A percentile compares a stretch with the other conserved stretches of the same genome.
Evolutionary conservation across 73 alveolate species (phyloP).

Genomic region (Paramecium sexaurelia): DNA sequence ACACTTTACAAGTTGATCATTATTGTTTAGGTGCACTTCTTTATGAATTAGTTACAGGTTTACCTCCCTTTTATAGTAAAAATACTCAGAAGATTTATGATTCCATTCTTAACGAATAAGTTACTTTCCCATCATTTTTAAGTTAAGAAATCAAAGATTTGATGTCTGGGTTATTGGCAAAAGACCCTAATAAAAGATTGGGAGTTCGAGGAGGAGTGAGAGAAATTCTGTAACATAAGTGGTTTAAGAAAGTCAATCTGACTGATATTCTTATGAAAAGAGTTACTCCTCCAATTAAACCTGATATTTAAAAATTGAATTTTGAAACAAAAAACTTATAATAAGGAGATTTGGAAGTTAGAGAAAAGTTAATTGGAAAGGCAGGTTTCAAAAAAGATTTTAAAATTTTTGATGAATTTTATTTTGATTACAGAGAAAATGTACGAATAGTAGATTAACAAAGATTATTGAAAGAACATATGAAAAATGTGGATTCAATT

Average conservation of each 20-base stretch:
- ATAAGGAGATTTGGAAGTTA: conserved; percentile 53
- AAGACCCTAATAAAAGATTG: conserved; percentile 84
- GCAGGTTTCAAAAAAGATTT: conserved; percentile 43
- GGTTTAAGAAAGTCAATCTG: conserved; percentile 77
- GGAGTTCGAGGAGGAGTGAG: conserved; percentile 77
- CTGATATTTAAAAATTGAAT: conserved; percentile 39
- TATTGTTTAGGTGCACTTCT: conserved; percentile 94
- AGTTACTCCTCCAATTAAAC: conserved; percentile 65
- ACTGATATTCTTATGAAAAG: not conserved
- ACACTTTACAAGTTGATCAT: conserved; percentile 86
- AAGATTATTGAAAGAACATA: conserved; percentile 11
- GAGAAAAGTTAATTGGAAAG: conserved; percentile 50
- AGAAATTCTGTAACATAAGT: conserved; percentile 82
- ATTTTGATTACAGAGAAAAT: conserved; percentile 36
- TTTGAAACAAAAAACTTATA: conserved; percentile 48
- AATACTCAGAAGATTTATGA: conserved; percentile 75
- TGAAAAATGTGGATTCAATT: not conserved
- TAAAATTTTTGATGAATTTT: conserved; percentile 25
- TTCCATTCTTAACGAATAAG: conserved; percentile 70
- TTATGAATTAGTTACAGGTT: conserved; percentile 94
- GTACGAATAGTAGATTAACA: not conserved
- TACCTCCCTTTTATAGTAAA: conserved; percentile 89
- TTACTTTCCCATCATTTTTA: conserved; percentile 67
- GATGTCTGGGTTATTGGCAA: conserved; percentile 75
- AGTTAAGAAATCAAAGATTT: conserved; percentile 73